Conservation (phyloP, 169 alveolate species). For the Cryptosporidium sp. region DNA sequence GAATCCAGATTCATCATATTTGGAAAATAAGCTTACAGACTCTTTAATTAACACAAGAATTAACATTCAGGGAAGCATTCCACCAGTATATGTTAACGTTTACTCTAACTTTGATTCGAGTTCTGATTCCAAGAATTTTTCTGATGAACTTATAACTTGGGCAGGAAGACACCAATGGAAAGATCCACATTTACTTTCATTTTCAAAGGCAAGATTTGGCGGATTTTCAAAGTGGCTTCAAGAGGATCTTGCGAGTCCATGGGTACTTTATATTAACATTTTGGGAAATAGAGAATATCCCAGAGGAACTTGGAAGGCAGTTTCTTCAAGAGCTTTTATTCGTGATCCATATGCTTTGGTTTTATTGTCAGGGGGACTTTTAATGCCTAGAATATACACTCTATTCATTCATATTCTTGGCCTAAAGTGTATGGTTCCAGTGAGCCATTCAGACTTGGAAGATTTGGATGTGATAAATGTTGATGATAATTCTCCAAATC, state of each 20-base stretch:
- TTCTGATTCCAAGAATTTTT: background rate
- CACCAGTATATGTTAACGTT: conserved; percentile 40
- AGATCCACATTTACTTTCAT: conserved; percentile 53
- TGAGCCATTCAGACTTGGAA: conserved; percentile 39
- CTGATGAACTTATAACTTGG: conserved; percentile 36
- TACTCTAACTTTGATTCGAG: background rate
- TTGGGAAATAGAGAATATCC: conserved; percentile 56
- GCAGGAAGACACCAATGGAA: conserved; percentile 47
- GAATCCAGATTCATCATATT: conserved; percentile 1
- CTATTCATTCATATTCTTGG: conserved; percentile 50
- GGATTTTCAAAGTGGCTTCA: conserved; percentile 51
- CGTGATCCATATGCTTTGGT: conserved; percentile 41
- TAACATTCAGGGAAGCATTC: conserved; percentile 45
- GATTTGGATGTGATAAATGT: conserved; percentile 51
- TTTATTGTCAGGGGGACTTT: conserved; percentile 39
- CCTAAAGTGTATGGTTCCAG: conserved; percentile 24
- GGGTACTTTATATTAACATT: conserved; percentile 54
- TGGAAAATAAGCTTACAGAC: background rate
- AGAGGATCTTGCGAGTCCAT: conserved; percentile 59
- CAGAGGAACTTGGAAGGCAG: conserved; percentile 62
- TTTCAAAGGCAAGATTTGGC: conserved; percentile 29
- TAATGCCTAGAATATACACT: conserved; percentile 24
- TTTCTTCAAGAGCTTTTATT: conserved; percentile 58
- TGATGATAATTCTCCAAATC: background rate
- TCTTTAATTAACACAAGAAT: conserved; percentile 4